phyloP scores from a whole-genome alignment of 805 yeast genomes.

The Wickerhamomyces strasburgensis region DNA sequence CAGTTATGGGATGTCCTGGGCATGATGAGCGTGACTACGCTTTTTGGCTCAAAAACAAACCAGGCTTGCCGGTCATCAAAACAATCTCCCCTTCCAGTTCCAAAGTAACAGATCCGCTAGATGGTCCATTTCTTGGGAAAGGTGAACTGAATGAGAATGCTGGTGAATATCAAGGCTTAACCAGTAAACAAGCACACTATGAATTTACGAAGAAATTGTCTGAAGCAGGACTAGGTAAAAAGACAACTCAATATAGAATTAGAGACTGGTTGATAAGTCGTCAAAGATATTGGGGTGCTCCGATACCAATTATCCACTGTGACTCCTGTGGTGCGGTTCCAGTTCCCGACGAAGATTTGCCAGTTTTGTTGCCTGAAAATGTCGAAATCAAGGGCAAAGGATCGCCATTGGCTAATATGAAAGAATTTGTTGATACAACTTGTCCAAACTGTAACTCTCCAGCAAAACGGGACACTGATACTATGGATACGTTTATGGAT shows the following conservation, averaged over 20 bases:
- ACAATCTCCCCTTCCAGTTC: conserved; percentile 17
- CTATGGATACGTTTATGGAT: conserved; percentile 98
- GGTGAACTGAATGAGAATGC: conserved; percentile 47
- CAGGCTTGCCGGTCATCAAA: conserved; percentile 25
- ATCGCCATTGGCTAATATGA: conserved; percentile 64
- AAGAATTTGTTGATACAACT: conserved; percentile 61
- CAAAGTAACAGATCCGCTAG: conserved; percentile 7
- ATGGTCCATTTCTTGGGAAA: conserved; percentile 34
- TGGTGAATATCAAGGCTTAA: conserved; percentile 47
- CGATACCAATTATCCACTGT: conserved; percentile 93
- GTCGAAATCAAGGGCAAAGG: conserved; percentile 44
- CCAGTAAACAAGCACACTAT: conserved; percentile 45
- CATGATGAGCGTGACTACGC: conserved; percentile 82
- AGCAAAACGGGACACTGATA: conserved; percentile 90
- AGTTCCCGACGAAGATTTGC: conserved; percentile 83
- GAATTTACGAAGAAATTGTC: conserved; percentile 41
- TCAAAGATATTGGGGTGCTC: conserved; percentile 98
- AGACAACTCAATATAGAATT: conserved; percentile 52
- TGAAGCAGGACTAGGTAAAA: conserved; percentile 36
- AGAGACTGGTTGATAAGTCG: conserved; percentile 95
- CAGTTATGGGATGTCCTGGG: conserved; percentile 98
- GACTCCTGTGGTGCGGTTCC: conserved; percentile 82
- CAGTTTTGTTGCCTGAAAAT: conserved; percentile 70
- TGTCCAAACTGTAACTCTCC: conserved; percentile 79
- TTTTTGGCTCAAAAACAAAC: conserved; percentile 69